These are phyloP conservation scores for Phytopythium sindhum DNA, from an alignment of 352 stramenopile species.

Conservation along the genomic window DNA sequence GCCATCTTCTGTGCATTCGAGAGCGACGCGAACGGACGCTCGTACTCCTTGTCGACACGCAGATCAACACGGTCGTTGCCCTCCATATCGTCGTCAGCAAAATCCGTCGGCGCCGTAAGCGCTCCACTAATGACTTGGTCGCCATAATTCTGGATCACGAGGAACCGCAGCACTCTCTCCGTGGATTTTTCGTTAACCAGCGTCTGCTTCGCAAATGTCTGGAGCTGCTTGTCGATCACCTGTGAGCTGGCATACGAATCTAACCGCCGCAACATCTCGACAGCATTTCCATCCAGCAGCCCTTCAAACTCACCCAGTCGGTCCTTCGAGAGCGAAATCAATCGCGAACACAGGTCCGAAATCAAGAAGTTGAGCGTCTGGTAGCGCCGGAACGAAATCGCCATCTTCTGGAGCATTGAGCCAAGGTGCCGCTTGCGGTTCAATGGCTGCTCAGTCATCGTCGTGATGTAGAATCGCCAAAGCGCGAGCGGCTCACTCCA, in stretches of 20 bases:
- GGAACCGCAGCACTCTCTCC: constrained; percentile 53
- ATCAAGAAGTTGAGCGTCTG: constrained; percentile 80
- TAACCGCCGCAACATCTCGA: constrained; percentile 49
- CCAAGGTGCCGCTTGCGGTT: constrained; percentile 39
- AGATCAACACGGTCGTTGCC: constrained; percentile 53
- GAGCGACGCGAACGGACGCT: constrained; percentile 31
- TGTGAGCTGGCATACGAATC: constrained; percentile 65
- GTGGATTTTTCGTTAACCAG: constrained; percentile 26
- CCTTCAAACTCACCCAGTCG: constrained; percentile 32
- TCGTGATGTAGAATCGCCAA: constrained; percentile 68
- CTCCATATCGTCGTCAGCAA: constrained; percentile 47
- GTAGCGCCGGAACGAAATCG: constrained; percentile 65
- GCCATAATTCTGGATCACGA: constrained; percentile 76
- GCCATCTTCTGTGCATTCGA: constrained; percentile 40
- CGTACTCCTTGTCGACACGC: constrained; percentile 42
- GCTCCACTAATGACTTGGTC: constrained; percentile 60
- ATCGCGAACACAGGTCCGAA: constrained; percentile 64
- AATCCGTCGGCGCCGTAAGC: constrained; percentile 21
- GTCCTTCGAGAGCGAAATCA: constrained; percentile 50
- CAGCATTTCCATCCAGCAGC: constrained; percentile 34
- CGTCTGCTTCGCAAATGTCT: constrained; percentile 43
- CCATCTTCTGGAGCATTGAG: constrained; percentile 40
- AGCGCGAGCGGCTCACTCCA: constrained; percentile 80
- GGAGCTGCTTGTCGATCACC: constrained; percentile 38
- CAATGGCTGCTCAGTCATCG: constrained; percentile 42